A percentile compares a stretch with the other conserved stretches of the same genome.
phyloP scores from a whole-genome alignment of 371 early-diverging fungal genomes.

The Mortierella sp. region DNA sequence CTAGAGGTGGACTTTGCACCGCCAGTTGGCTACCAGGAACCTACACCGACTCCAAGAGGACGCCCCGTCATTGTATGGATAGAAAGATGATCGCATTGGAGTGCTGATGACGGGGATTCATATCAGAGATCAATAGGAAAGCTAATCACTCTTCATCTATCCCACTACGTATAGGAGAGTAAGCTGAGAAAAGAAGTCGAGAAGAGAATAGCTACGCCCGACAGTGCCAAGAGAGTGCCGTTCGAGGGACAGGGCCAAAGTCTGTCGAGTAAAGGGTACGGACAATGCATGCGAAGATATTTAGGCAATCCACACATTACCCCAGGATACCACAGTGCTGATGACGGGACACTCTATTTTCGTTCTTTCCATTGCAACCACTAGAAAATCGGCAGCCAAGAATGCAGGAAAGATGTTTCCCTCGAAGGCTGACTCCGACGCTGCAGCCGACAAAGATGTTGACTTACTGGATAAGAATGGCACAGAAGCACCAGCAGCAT shows the following conservation, averaged over 20 bases:
- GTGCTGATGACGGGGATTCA: no score
- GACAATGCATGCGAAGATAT: no score
- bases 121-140: no score
- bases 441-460: constrained; percentile 31
- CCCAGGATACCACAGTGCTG: no score
- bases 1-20: constrained; percentile 98
- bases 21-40: constrained; percentile 98
- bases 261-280: constrained; percentile 22
- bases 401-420: constrained; percentile 2
- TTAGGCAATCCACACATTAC: no score
- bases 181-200: constrained; percentile 59
- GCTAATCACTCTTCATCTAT: neutral
- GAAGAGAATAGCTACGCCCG: constrained; percentile 55
- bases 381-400: constrained; percentile 19
- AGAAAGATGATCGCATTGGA: neutral
- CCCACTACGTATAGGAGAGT: constrained; percentile 55
- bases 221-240: constrained; percentile 47
- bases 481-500: constrained; percentile 75
- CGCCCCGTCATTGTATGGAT: constrained; percentile 56
- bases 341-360: no score
- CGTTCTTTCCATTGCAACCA: no score
- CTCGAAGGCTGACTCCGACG: constrained; percentile 6
- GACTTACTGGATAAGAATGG: constrained; percentile 53
- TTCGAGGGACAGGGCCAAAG: constrained; percentile 56
- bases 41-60: constrained; percentile 60